Evolutionary conservation across 73 alveolate genomes (phyloP).

Genomic region (Paramecium caudatum): DNA sequence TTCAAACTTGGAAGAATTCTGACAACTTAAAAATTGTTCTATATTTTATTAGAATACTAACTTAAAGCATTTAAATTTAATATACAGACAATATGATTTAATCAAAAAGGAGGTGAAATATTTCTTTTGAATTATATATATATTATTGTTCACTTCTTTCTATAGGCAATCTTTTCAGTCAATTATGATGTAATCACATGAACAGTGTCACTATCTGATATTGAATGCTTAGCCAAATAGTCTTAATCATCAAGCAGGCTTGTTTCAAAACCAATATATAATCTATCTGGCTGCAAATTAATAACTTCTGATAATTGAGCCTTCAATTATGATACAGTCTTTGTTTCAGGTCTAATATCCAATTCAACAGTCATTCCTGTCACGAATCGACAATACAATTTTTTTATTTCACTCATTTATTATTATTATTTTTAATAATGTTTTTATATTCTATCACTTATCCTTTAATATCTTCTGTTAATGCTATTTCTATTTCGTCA

Average conservation of each 20-base stretch:
- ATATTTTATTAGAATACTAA: too few relatives aligned
- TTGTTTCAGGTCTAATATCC: not conserved
- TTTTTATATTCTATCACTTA: conserved; percentile 62
- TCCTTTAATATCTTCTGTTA: conserved; percentile 37
- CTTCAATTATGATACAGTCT: not conserved
- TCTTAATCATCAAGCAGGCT: not conserved
- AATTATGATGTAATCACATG: conserved; percentile 4
- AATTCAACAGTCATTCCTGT: conserved; percentile 35
- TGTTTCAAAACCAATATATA: conserved; percentile 22
- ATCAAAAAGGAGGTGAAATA: too few relatives aligned
- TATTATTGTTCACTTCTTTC: too few relatives aligned
- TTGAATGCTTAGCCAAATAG: not conserved
- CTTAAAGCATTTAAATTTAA: too few relatives aligned
- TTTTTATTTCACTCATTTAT: conserved; percentile 25
- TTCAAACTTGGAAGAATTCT: too few relatives aligned
- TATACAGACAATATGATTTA: too few relatives aligned
- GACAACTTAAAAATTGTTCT: too few relatives aligned
- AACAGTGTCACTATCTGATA: not conserved
- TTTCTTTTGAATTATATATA: too few relatives aligned
- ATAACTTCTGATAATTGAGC: not conserved
- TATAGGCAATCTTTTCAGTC: not conserved
- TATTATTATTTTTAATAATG: conserved; percentile 7
- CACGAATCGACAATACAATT: conserved; percentile 32
- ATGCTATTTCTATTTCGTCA: conserved; percentile 38
- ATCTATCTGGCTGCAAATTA: not conserved